Evolutionary conservation across 176 grass and related monocot species (phyloP).

Genomic region (Carex kokanica): DNA sequence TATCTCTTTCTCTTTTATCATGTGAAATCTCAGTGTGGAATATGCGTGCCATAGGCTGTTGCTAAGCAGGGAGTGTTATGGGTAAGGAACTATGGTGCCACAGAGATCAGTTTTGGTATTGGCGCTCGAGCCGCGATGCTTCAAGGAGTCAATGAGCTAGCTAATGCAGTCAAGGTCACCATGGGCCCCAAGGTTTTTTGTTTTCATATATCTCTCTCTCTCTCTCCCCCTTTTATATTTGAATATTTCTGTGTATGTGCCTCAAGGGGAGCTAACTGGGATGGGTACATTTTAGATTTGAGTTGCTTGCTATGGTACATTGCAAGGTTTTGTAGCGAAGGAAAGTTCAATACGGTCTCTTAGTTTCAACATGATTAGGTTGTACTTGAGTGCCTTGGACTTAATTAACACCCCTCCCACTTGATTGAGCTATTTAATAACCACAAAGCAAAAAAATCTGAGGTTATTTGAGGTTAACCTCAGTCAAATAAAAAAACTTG

Average conservation of each 20-base stretch:
- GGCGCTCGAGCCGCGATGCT: conserved; percentile 39
- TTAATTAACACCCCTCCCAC: background rate
- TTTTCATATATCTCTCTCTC: background rate
- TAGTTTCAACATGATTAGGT: background rate
- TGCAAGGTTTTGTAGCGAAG: background rate
- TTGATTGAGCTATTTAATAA: background rate
- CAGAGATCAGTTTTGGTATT: conserved; percentile 38
- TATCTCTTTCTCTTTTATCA: background rate
- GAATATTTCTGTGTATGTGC: background rate
- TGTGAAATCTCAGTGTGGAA: background rate
- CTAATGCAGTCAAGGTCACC: conserved; percentile 47
- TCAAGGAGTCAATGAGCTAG: conserved; percentile 38
- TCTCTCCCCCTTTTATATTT: background rate
- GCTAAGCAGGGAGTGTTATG: conserved; percentile 13
- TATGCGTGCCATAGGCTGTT: conserved; percentile 7
- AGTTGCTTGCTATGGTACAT: background rate
- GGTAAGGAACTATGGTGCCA: conserved; percentile 38
- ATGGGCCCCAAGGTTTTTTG: conserved; percentile 24
- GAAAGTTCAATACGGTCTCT: background rate
- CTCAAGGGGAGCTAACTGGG: background rate
- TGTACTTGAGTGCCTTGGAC: background rate
- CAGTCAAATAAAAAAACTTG: background rate
- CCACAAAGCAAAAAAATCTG: background rate
- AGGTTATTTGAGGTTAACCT: background rate
- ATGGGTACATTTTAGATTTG: background rate